phyloP scores from a whole-genome alignment of 768 basidiomycete species.

The Coprinellus aureogranulatus region DNA sequence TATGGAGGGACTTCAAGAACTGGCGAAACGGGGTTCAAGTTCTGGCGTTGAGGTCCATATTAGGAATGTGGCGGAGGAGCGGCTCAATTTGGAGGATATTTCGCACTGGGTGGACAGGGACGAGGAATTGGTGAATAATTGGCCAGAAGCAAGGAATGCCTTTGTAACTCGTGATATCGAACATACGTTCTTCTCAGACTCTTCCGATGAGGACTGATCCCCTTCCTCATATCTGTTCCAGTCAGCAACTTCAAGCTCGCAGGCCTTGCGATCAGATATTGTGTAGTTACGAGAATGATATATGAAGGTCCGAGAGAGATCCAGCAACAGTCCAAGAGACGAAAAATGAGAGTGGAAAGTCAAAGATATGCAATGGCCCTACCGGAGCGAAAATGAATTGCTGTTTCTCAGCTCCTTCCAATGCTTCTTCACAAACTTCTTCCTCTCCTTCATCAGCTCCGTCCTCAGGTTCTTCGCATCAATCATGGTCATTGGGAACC shows the following conservation, averaged over 20 bases:
- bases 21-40: background rate
- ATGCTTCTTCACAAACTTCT: conserved; percentile 20
- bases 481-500: conserved; percentile 23
- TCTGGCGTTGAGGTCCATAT: background rate
- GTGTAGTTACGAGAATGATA: no score
- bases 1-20: background rate
- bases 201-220: no score
- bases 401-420: background rate
- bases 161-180: no score
- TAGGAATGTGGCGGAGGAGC: background rate
- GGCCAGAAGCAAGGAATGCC: background rate
- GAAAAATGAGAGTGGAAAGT: no score
- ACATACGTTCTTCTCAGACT: no score
- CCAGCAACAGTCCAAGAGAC: no score
- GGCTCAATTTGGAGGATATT: background rate
- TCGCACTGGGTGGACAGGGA: background rate
- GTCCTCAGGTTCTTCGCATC: conserved; percentile 28
- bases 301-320: no score
- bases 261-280: no score
- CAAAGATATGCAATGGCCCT: no score
- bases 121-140: background rate
- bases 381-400: background rate
- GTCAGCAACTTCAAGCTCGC: no score
- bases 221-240: no score
- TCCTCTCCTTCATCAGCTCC: conserved; percentile 32